These are phyloP conservation scores for Themeda triandra DNA, from an alignment of 176 grass and related monocot genomes.

Conservation along the genomic window DNA sequence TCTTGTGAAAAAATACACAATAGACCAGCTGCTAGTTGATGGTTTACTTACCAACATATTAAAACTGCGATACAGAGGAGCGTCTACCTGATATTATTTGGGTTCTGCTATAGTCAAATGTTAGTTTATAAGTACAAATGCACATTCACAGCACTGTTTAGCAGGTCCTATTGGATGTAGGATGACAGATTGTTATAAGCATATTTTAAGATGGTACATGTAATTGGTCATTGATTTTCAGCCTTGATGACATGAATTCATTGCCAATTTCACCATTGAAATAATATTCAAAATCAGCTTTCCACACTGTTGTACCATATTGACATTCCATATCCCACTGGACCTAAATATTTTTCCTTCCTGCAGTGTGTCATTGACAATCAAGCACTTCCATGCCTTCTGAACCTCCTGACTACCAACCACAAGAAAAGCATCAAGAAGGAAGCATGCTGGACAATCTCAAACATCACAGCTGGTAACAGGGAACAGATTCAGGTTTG, in stretches of 20 bases:
- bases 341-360: not conserved
- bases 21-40: too few relatives aligned
- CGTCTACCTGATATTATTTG: too few relatives aligned
- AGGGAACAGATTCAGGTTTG: conserved; percentile 91
- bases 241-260: not conserved
- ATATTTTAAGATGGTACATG: not conserved
- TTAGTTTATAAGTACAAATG: too few relatives aligned
- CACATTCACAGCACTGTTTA: not conserved
- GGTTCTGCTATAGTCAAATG: too few relatives aligned
- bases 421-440: conserved; percentile 99
- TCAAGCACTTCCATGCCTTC: conserved; percentile 80
- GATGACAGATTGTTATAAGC: not conserved
- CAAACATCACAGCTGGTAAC: conserved; percentile 97
- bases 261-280: not conserved
- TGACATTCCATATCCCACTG: not conserved
- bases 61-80: too few relatives aligned
- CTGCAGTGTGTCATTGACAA: conserved; percentile 88
- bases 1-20: too few relatives aligned
- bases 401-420: conserved; percentile 75
- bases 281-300: not conserved
- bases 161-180: not conserved
- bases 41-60: too few relatives aligned
- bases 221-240: not conserved
- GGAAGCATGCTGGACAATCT: conserved; percentile 97
- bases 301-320: not conserved